A percentile compares a stretch with the other conserved stretches of the same genome.
phyloP scores from a whole-genome alignment of 345 rosid genomes.

The Melastoma malabathricum region DNA sequence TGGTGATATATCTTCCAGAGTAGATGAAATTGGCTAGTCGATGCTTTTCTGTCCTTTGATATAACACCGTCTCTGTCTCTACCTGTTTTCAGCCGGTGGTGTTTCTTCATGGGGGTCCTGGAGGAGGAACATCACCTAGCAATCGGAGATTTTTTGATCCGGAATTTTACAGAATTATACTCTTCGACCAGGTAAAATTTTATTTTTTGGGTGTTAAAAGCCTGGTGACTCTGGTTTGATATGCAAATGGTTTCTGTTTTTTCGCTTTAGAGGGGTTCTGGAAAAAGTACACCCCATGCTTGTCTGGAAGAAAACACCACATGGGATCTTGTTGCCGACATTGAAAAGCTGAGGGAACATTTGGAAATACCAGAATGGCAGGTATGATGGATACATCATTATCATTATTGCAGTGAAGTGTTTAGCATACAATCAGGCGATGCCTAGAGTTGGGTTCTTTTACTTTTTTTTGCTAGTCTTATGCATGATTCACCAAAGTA shows the following conservation, averaged over 20 bases:
- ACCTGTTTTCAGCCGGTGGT: constrained; percentile 59
- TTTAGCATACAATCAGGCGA: not conserved
- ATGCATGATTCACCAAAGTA: no score
- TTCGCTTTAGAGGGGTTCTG: constrained; percentile 64
- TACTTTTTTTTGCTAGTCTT: no score
- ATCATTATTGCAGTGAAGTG: no score
- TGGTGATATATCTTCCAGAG: no score
- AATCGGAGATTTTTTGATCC: constrained; percentile 87
- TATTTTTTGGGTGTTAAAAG: not conserved
- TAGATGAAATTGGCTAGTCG: no score
- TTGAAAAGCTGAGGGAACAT: constrained; percentile 76
- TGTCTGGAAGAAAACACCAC: constrained; percentile 87
- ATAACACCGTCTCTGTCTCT: not conserved
- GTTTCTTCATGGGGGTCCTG: constrained; percentile 98
- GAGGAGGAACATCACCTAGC: constrained; percentile 75
- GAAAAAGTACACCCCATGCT: constrained; percentile 96
- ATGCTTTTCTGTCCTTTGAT: not conserved
- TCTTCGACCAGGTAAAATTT: constrained; percentile 71
- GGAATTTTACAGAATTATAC: constrained; percentile 58
- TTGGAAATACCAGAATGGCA: constrained; percentile 82
- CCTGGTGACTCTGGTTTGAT: constrained; percentile 3
- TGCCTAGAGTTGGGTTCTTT: not conserved
- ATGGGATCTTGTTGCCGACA: constrained; percentile 75
- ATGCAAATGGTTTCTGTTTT: not conserved
- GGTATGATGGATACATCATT: constrained; percentile 22